A percentile compares a stretch with the other conserved stretches of the same genome.
phyloP scores from a whole-genome alignment of 1,284 basidiomycete species.

The Puccinia polysora region DNA sequence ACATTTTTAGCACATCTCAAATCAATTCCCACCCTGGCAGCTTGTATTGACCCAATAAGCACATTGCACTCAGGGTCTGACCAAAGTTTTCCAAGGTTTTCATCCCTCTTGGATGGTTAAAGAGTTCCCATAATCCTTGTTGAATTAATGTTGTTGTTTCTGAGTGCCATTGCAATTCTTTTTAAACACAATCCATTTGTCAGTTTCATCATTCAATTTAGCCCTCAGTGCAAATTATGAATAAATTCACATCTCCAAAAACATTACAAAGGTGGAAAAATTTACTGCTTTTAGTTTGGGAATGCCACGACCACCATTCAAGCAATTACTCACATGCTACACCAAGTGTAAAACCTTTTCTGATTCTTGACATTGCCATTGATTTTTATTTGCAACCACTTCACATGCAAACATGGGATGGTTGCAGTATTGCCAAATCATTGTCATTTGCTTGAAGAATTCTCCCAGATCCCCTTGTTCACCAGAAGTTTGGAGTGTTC shows the following conservation, averaged over 20 bases:
- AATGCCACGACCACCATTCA: neutral
- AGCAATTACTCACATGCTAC: neutral
- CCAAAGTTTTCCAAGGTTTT: neutral
- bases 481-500: neutral
- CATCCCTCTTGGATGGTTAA: neutral
- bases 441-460: neutral
- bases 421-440: slow-evolving; percentile 10
- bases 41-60: slow-evolving; percentile 1
- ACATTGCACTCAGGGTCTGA: neutral
- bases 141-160: neutral
- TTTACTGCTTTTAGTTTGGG: neutral
- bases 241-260: slow-evolving; percentile 1
- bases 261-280: neutral
- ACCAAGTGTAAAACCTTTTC: neutral
- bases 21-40: slow-evolving; percentile 12
- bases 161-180: neutral
- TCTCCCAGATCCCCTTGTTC: neutral
- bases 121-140: neutral
- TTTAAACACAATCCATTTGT: neutral
- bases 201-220: neutral
- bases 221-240: neutral
- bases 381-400: neutral
- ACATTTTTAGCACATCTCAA: slow-evolving; percentile 20
- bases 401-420: neutral
- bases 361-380: slow-evolving; percentile 2